These are phyloP conservation scores for Scheffersomyces segobiensis DNA, from an alignment of 1,139 yeast species.

Conservation along the genomic window DNA sequence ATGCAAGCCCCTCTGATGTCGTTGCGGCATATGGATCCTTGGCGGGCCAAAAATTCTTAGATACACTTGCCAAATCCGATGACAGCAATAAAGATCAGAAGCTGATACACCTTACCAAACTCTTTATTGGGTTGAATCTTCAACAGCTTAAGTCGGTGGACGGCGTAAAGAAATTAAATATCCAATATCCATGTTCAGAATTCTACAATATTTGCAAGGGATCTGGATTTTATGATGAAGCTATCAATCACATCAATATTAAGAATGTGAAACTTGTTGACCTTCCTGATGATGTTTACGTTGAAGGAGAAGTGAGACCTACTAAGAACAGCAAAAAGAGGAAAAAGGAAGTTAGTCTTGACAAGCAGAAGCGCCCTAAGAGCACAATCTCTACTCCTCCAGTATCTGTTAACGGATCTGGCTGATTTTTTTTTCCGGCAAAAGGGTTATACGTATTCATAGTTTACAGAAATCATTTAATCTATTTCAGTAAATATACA, in stretches of 20 bases:
- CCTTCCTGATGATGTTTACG: slow-evolving; percentile 81
- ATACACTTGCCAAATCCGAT: slow-evolving; percentile 8
- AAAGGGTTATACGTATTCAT: not conserved
- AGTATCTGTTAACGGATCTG: not conserved
- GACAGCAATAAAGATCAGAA: slow-evolving; percentile 17
- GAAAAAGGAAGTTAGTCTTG: slow-evolving; percentile 10
- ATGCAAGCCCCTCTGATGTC: slow-evolving; percentile 53
- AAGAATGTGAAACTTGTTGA: slow-evolving; percentile 80
- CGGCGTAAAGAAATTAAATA: slow-evolving; percentile 70
- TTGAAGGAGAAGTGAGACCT: slow-evolving; percentile 77
- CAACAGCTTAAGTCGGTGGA: slow-evolving; percentile 37
- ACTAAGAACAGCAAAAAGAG: slow-evolving; percentile 44
- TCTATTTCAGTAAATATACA: not conserved
- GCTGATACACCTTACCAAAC: slow-evolving; percentile 64
- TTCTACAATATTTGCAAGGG: slow-evolving; percentile 77
- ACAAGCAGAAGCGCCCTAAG: not conserved
- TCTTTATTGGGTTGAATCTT: slow-evolving; percentile 79
- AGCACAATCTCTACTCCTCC: not conserved
- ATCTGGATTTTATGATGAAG: slow-evolving; percentile 66
- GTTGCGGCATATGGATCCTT: slow-evolving; percentile 56
- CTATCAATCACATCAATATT: slow-evolving; percentile 61
- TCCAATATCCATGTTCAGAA: slow-evolving; percentile 89
- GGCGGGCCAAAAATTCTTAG: slow-evolving; percentile 37
- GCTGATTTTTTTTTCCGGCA: not conserved
- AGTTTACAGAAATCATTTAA: not conserved